A percentile compares a stretch with the other conserved stretches of the same genome.
Evolutionary conservation across 305 asterid species (phyloP).

Genomic region (Fraxinus velutina): DNA sequence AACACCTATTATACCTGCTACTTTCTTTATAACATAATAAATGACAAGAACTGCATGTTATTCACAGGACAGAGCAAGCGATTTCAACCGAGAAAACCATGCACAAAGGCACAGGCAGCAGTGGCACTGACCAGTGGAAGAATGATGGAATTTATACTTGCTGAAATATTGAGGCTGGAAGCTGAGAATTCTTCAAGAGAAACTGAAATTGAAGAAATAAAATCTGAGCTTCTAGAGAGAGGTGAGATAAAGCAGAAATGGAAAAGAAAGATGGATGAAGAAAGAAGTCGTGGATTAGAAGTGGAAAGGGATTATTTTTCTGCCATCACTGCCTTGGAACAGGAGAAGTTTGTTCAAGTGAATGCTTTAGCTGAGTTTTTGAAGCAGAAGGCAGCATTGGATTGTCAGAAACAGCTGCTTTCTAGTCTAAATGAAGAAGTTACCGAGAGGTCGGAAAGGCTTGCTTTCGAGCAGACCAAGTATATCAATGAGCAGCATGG

Average conservation of each 20-base stretch:
- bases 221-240: constrained; percentile 63
- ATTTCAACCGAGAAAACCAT: constrained; percentile 81
- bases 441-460: constrained; percentile 54
- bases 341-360: constrained; percentile 49
- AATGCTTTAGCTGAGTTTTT: constrained; percentile 43
- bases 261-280: constrained; percentile 64
- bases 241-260: constrained; percentile 62
- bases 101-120: constrained; percentile 83
- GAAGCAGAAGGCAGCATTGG: constrained; percentile 76
- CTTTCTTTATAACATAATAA: neutral
- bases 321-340: constrained; percentile 49
- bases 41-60: constrained; percentile 13
- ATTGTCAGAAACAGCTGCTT: constrained; percentile 78
- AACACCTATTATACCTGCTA: neutral
- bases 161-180: constrained; percentile 58
- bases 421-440: constrained; percentile 63
- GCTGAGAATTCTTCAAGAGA: constrained; percentile 49
- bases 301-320: constrained; percentile 43
- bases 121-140: constrained; percentile 79
- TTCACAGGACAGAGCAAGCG: constrained; percentile 77
- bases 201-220: constrained; percentile 52
- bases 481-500: constrained; percentile 37
- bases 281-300: constrained; percentile 50
- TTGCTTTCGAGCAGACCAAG: constrained; percentile 42
- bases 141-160: constrained; percentile 44